Base-by-base conservation (phyloP, 2,329 filamentous ascomycete genomes). In the Exophiala aquamarina region DNA sequence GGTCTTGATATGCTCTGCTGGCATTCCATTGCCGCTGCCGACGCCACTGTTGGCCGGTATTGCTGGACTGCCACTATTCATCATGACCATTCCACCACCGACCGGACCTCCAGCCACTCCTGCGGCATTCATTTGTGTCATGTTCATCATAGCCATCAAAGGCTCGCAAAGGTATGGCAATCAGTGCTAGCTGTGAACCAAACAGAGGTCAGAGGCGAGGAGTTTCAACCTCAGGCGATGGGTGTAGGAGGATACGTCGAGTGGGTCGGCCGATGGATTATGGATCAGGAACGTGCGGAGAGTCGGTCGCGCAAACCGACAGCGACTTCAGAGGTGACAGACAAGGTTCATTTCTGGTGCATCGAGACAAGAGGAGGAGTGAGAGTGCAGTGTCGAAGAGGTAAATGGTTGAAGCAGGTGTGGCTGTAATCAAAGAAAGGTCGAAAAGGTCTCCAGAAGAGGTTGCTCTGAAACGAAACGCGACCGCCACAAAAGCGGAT, bases 41-140 rank as follows among this genome's bases (percentile, higher is more conserved):
- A 29, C 55, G 35, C 59, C 64, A 50, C 62, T 64, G 51, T 70
- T 65, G 62, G 71, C 67, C 60, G 71, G 69, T 60, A 64, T 59
- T 32, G 61, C 60, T 31, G 66, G 61, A 47, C 69, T 70, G 56
- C 67, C 69, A 60, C 73, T 75, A 66, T 75, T 76, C 69, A 76
- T 77, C 72, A 78, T 75, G 47, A 73, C 75, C 57, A 59, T 57
- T 37, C 49, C 54, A 61, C 77, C 78, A 55, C 79, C 79, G 31
- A 81, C 75, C 42, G 77, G 77, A 49, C 77, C 76, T 50, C 76
- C 78, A 44, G 63, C 64, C 48, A 49, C 40, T 19, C 23, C 47
- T 63, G 74, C 74, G 57, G 73, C 73, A 59, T 74, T 76, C 73
- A 82, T 80, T 57, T 69, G 71, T 56, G 70, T 71, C 72, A 82